Percentiles rank a stretch among this genome's conserved stretches.
Conservation (phyloP, 148 eudicot species). For the Euryodendron excelsum region DNA sequence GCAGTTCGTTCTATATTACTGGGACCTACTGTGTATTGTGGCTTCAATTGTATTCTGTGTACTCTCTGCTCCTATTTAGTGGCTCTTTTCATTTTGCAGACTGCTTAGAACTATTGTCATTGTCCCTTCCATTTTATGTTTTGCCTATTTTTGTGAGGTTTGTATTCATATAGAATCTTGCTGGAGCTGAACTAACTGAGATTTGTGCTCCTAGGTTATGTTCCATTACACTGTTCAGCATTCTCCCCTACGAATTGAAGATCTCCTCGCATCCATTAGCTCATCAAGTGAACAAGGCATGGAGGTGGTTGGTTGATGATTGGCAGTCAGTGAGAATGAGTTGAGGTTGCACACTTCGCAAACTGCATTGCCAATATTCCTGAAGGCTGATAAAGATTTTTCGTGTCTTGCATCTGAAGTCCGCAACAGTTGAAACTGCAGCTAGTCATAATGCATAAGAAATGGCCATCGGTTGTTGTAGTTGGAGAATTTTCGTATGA, state of each 20-base stretch:
- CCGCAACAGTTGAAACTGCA: not conserved
- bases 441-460: not conserved
- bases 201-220: slow-evolving; percentile 49
- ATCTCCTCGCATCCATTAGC: slow-evolving; percentile 55
- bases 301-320: slow-evolving; percentile 59
- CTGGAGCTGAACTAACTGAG: not conserved
- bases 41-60: not conserved
- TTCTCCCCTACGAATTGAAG: slow-evolving; percentile 75
- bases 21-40: too few relatives aligned
- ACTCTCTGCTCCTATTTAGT: not conserved
- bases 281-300: slow-evolving; percentile 45
- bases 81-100: not conserved
- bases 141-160: not conserved
- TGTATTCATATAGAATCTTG: not conserved
- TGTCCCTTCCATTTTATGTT: not conserved
- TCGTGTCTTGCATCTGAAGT: not conserved
- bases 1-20: not conserved
- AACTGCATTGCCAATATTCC: not conserved
- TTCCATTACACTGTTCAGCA: slow-evolving; percentile 85
- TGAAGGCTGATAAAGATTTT: not conserved
- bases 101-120: not conserved
- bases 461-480: not conserved
- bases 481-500: not conserved
- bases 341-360: not conserved
- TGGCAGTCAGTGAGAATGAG: not conserved